phyloP scores from a whole-genome alignment of 169 alveolate genomes.

The Pseudocohnilembus persalinus region DNA sequence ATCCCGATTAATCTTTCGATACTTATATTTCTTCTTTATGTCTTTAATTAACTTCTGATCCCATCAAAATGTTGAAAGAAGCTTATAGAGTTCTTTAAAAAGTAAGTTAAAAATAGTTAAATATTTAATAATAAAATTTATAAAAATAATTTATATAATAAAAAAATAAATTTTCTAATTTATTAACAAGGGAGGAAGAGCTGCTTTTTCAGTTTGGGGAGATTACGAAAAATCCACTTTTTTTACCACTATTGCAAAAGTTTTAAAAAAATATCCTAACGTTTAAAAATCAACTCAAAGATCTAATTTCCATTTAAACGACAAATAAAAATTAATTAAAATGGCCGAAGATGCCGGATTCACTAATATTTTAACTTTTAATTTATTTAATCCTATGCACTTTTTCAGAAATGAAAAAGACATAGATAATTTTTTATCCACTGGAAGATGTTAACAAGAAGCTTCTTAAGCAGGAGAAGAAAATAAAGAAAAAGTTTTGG shows the following conservation, averaged over 20 bases:
- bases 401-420: background rate
- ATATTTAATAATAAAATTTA: too few relatives aligned
- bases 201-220: slow-evolving; percentile 19
- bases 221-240: background rate
- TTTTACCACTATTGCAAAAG: background rate
- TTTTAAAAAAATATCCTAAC: background rate
- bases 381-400: slow-evolving; percentile 6
- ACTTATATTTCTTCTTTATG: slow-evolving; percentile 9
- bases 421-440: too few relatives aligned
- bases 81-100: slow-evolving; percentile 15
- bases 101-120: too few relatives aligned
- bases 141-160: too few relatives aligned
- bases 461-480: too few relatives aligned
- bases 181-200: slow-evolving; percentile 22
- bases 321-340: slow-evolving; percentile 12
- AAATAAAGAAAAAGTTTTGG: too few relatives aligned
- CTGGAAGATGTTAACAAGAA: too few relatives aligned
- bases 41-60: slow-evolving; percentile 9
- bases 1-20: background rate
- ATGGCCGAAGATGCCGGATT: slow-evolving; percentile 12
- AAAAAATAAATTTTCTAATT: too few relatives aligned
- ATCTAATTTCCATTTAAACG: slow-evolving; percentile 18
- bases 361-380: background rate
- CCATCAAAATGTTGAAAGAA: slow-evolving; percentile 12
- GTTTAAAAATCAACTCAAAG: background rate